A percentile compares a stretch with the other conserved stretches of the same genome.
These are phyloP conservation scores for Grosmannia penicillata DNA, from an alignment of 2,329 filamentous ascomycete species.

Conservation along the genomic window DNA sequence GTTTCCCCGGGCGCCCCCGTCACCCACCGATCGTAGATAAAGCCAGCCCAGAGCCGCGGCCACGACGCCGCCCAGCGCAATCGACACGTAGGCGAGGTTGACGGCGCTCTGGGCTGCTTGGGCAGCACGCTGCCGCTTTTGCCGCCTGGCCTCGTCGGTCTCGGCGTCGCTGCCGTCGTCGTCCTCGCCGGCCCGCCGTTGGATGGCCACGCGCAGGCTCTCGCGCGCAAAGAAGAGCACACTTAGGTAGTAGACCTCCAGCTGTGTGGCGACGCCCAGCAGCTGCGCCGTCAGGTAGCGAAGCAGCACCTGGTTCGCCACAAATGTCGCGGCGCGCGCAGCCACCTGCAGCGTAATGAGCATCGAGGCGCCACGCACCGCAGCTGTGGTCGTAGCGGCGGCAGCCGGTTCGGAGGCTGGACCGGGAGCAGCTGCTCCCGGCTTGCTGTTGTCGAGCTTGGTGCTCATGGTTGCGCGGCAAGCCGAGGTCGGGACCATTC, in stretches of 20 bases:
- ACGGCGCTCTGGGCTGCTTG: conserved; percentile 53
- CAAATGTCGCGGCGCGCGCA: conserved; percentile 80
- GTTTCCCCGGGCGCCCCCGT: too few relatives aligned
- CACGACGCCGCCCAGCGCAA: conserved; percentile 52
- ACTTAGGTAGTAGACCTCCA: conserved; percentile 85
- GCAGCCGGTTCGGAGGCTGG: too few relatives aligned
- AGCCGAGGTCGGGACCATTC: too few relatives aligned
- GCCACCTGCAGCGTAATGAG: conserved; percentile 77
- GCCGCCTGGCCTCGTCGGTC: not conserved
- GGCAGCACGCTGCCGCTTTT: not conserved
- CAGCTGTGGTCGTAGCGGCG: not conserved
- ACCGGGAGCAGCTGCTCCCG: too few relatives aligned
- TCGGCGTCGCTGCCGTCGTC: conserved; percentile 10
- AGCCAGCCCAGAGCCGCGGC: conserved; percentile 48
- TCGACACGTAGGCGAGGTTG: conserved; percentile 74
- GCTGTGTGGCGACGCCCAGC: conserved; percentile 72
- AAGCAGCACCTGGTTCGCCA: conserved; percentile 81
- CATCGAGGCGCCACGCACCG: conserved; percentile 59
- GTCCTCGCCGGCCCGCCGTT: conserved; percentile 47
- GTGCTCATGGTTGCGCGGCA: too few relatives aligned
- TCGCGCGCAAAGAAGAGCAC: conserved; percentile 93
- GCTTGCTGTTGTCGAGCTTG: too few relatives aligned
- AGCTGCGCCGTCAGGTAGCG: conserved; percentile 75
- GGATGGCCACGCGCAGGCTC: conserved; percentile 78
- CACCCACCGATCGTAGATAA: conserved; percentile 46